Conservation (phyloP, 305 asterid species). For the Solanum chacoense region DNA sequence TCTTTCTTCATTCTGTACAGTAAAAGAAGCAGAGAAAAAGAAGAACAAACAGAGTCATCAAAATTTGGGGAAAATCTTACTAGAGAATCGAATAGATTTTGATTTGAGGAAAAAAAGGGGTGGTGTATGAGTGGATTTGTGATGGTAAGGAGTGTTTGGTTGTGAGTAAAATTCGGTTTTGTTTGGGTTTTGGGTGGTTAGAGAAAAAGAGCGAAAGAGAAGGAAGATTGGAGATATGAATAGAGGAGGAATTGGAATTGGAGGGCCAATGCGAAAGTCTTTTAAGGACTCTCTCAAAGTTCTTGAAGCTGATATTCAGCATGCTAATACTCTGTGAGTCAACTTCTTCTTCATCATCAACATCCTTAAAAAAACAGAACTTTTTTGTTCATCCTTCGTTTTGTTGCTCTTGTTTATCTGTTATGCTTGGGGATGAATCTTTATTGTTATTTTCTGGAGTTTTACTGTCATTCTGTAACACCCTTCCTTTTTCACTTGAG, state of each 20-base stretch:
- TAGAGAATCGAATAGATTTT: neutral
- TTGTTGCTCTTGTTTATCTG: neutral
- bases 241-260: constrained; percentile 51
- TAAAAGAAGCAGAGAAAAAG: neutral
- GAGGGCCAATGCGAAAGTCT: constrained; percentile 63
- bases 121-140: neutral
- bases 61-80: neutral
- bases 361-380: neutral
- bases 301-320: constrained; percentile 97
- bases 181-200: neutral
- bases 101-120: neutral
- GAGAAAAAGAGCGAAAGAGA: neutral
- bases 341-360: neutral
- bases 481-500: neutral
- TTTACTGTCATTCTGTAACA: neutral
- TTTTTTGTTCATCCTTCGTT: neutral
- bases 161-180: neutral
- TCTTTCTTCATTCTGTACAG: neutral
- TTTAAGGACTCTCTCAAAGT: constrained; percentile 87
- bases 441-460: neutral
- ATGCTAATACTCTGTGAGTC: constrained; percentile 83
- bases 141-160: neutral
- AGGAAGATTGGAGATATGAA: constrained; percentile 29
- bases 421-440: neutral
- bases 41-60: neutral